A percentile compares a stretch with the other conserved stretches of the same genome.
These are phyloP conservation scores for Excoecaria agallocha DNA, from an alignment of 345 rosid genomes.

Conservation along the genomic window DNA sequence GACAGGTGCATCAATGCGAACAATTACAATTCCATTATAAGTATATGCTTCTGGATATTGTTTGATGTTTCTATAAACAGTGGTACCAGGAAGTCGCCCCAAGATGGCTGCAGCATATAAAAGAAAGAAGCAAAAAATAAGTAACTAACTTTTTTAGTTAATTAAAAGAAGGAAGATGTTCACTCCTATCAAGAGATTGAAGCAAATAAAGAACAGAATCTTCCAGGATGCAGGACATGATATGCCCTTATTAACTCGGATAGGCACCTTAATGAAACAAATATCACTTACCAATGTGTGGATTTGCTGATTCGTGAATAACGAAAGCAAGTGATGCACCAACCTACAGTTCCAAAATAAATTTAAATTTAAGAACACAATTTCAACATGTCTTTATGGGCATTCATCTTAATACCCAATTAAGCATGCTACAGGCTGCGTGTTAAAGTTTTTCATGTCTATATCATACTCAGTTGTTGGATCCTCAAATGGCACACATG, in stretches of 20 bases:
- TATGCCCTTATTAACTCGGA: background rate
- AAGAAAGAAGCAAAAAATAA: background rate
- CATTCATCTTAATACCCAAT: conserved; percentile 2
- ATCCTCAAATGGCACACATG: background rate
- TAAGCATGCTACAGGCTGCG: background rate
- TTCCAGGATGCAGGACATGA: background rate
- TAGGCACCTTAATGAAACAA: background rate
- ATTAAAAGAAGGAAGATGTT: background rate
- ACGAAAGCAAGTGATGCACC: conserved; percentile 96
- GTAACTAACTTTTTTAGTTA: background rate
- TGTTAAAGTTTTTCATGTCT: background rate
- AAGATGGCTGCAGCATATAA: conserved; percentile 62
- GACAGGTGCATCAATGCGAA: conserved; percentile 88
- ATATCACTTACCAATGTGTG: conserved; percentile 77
- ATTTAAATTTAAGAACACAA: conserved; percentile 11
- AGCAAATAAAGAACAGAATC: background rate
- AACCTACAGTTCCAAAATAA: conserved; percentile 53
- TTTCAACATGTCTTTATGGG: background rate
- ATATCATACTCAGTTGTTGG: background rate
- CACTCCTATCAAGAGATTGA: background rate
- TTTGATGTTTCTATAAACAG: conserved; percentile 79
- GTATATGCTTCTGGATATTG: conserved; percentile 98
- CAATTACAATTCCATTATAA: conserved; percentile 88
- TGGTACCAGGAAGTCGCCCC: conserved; percentile 99
- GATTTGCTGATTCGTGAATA: conserved; percentile 98